phyloP scores from a whole-genome alignment of 1,284 basidiomycete genomes.

The Papiliotrema fonsecae region DNA sequence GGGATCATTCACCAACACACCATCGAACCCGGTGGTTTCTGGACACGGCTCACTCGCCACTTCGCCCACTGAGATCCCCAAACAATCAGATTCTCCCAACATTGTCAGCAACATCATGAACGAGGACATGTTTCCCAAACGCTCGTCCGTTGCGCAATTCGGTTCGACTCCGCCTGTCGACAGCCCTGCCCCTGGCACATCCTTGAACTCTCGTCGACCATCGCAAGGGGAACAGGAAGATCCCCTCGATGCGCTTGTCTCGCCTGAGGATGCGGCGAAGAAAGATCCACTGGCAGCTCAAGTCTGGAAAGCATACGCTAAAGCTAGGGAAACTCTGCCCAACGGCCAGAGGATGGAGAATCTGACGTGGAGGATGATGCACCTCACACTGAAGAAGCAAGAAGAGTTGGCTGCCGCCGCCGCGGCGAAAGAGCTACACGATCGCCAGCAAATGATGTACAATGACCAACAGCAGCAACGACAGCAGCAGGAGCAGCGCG shows the following conservation, averaged over 20 bases:
- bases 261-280: slow-evolving; percentile 46
- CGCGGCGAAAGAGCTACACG: slow-evolving; percentile 6
- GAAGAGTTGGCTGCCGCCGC: slow-evolving; percentile 25
- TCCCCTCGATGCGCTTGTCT: slow-evolving; percentile 19
- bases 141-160: not conserved
- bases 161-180: not conserved
- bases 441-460: slow-evolving; percentile 2
- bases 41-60: not conserved
- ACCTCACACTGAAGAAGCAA: slow-evolving; percentile 60
- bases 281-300: slow-evolving; percentile 89
- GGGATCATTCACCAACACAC: not conserved
- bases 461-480: slow-evolving; percentile 1
- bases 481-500: slow-evolving; percentile 7
- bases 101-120: slow-evolving; percentile 41
- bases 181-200: slow-evolving; percentile 2
- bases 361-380: slow-evolving; percentile 97
- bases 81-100: slow-evolving; percentile 13
- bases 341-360: slow-evolving; percentile 97
- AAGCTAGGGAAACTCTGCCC: slow-evolving; percentile 77
- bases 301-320: slow-evolving; percentile 94
- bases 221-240: slow-evolving; percentile 25
- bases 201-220: slow-evolving; percentile 24
- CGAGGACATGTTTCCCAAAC: slow-evolving; percentile 37
- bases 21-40: not conserved
- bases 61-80: not conserved